Evolutionary conservation across 257 asterid species (phyloP).

Genomic region (Primulina eburnea): DNA sequence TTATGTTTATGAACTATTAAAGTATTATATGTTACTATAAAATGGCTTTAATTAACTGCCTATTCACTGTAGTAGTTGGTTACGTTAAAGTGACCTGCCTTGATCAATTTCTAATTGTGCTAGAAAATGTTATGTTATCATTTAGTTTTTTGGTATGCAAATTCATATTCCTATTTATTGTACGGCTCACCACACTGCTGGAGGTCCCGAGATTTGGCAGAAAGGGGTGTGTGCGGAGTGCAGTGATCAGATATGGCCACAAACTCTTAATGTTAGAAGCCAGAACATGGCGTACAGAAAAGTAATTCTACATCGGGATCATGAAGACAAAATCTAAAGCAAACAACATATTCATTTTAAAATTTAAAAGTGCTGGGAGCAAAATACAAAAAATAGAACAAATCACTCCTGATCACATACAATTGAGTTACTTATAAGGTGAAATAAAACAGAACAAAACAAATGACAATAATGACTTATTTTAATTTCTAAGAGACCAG

Average conservation of each 20-base stretch:
- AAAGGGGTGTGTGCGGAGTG: neutral
- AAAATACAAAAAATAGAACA: neutral
- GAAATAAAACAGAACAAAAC: neutral
- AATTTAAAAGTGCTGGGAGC: neutral
- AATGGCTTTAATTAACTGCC: too few species aligned
- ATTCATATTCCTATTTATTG: neutral
- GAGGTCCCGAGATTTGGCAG: neutral
- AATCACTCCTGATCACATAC: neutral
- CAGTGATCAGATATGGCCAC: neutral
- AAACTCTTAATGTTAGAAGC: too few species aligned
- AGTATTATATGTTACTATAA: neutral
- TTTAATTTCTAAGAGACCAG: too few species aligned
- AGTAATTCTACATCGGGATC: neutral
- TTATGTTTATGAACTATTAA: slow-evolving; percentile 1
- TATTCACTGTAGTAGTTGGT: too few species aligned
- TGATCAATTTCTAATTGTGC: too few species aligned
- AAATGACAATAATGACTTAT: neutral
- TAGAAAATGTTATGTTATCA: too few species aligned
- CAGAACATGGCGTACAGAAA: neutral
- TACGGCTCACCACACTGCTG: neutral
- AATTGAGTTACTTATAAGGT: too few species aligned
- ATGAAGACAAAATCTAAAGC: neutral
- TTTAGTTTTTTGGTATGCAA: neutral
- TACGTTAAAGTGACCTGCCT: too few species aligned
- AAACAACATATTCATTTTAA: neutral